Evolutionary conservation across 129 eudicot genomes (phyloP).

Genomic region (Kitagawia praeruptora): DNA sequence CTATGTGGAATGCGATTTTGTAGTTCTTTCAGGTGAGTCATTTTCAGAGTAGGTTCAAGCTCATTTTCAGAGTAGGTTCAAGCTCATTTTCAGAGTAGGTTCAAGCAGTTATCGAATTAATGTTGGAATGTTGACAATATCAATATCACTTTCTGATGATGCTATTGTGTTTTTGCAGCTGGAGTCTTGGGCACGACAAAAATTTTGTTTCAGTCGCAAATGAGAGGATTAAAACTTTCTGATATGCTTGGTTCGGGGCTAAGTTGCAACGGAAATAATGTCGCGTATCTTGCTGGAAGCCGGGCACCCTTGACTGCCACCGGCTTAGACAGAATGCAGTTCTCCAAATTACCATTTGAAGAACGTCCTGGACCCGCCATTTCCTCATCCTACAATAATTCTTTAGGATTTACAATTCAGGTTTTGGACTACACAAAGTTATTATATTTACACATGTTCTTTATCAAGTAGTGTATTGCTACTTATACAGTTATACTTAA

Average conservation of each 20-base stretch:
- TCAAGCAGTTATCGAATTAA: not conserved
- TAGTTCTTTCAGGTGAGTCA: slow-evolving; percentile 31
- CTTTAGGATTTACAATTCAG: slow-evolving; percentile 46
- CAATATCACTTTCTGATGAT: not conserved
- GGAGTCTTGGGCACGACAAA: slow-evolving; percentile 42
- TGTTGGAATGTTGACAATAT: not conserved
- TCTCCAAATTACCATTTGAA: slow-evolving; percentile 25
- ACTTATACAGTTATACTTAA: too few relatives aligned
- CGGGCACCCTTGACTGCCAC: slow-evolving; percentile 28
- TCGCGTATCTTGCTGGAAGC: slow-evolving; percentile 38
- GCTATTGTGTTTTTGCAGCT: slow-evolving; percentile 18
- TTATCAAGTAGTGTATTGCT: too few relatives aligned
- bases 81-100: too few relatives aligned
- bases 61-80: too few relatives aligned
- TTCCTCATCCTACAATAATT: slow-evolving; percentile 39
- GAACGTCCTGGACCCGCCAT: slow-evolving; percentile 48
- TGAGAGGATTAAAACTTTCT: slow-evolving; percentile 36
- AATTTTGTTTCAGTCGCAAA: slow-evolving; percentile 21
- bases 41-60: too few relatives aligned
- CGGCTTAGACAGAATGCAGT: slow-evolving; percentile 23
- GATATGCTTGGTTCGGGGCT: slow-evolving; percentile 34
- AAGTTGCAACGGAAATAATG: slow-evolving; percentile 43
- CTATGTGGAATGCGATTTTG: slow-evolving; percentile 31
- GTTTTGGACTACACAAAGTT: not conserved
- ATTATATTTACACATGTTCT: too few relatives aligned